Percentiles rank a stretch among this genome's conserved stretches.
These are phyloP conservation scores for Rhexocercosporidium sp. DNA, from an alignment of 2,329 filamentous ascomycete species.

Conservation along the genomic window DNA sequence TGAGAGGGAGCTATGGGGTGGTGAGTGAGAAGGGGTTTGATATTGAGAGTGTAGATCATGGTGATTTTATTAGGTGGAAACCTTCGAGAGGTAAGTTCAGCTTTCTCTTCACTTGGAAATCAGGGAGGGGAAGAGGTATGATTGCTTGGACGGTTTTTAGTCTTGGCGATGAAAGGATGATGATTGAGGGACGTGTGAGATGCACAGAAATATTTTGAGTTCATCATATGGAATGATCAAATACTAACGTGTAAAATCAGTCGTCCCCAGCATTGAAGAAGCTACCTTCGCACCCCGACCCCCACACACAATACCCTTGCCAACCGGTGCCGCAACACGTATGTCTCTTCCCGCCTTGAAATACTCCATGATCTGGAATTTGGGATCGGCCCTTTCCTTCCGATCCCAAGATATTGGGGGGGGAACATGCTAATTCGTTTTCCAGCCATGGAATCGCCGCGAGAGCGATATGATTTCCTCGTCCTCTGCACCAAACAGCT, in stretches of 20 bases:
- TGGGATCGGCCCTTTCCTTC: too few relatives aligned
- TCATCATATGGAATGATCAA: background rate
- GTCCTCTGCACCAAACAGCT: conserved; percentile 33
- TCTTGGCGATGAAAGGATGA: background rate
- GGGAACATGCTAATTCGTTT: too few relatives aligned
- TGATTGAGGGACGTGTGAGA: background rate
- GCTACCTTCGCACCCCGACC: conserved; percentile 15
- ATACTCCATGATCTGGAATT: too few relatives aligned
- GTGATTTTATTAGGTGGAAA: conserved; percentile 29
- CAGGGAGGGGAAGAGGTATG: background rate
- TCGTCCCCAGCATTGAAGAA: conserved; percentile 23
- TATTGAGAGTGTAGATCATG: conserved; percentile 37
- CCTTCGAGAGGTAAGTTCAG: conserved; percentile 25
- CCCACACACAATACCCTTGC: background rate
- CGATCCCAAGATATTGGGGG: too few relatives aligned
- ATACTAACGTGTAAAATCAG: background rate
- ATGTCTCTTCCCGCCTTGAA: too few relatives aligned
- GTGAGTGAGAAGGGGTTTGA: conserved; percentile 32
- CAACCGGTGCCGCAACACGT: conserved; percentile 26
- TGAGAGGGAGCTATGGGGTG: conserved; percentile 30
- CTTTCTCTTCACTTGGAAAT: background rate
- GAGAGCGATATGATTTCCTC: conserved; percentile 31
- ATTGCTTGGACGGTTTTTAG: background rate
- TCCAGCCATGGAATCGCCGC: conserved; percentile 21
- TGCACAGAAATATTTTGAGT: background rate